Evolutionary conservation across 148 eudicot genomes (phyloP), one percentile per base, ranked within the genome.

Genomic region (Silene uniflora): DNA sequence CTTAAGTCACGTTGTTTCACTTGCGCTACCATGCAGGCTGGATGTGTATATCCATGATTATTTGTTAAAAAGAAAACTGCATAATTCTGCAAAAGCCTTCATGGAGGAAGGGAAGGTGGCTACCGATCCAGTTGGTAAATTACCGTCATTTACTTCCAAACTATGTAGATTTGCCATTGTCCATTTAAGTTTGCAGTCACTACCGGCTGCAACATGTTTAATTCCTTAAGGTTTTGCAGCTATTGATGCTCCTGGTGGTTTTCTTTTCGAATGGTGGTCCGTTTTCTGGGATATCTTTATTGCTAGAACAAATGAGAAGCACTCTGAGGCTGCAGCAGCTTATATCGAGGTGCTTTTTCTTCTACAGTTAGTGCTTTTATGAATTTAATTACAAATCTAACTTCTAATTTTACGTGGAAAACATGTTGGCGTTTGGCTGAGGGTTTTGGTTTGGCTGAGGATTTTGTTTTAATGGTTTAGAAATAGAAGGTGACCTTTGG

Each of bases 251-350:
- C 99, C 99, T 67, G 99, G 99, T 49, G 99, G 99, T 29, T 95
- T 95, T 86, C 97, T 95, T 64, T 95, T 95, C 63, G 99, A 95
- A 81, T 95, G 99, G 99, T 95, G 99, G 99, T 95, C 99, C 60
- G 99, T 95, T 72, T 95, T 95, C 75, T 95, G 99, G 99, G 99
- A 95, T 78, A 92, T 95, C 12, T 95, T 95, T 77, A 95, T 95
- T 78, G 97, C 99, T 46, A 82, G 99, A 84, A 95, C 99, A 46
- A 95, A 92, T 77, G 97, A 91, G 82, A 95, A 95, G 72, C 99
- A 95, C 83, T 95, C 99, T 22, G 99, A 95, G 79, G 75, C 97
- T 64, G 99, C 97, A 59, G 99, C 98, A 67, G 87, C 97, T 61
- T 95, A 95, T 79, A 95, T 95, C 73, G 97, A 89, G 99, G 99